Evolutionary conservation across 2,329 filamentous ascomycete species (phyloP).

Genomic region (Fusarium veterinarium): DNA sequence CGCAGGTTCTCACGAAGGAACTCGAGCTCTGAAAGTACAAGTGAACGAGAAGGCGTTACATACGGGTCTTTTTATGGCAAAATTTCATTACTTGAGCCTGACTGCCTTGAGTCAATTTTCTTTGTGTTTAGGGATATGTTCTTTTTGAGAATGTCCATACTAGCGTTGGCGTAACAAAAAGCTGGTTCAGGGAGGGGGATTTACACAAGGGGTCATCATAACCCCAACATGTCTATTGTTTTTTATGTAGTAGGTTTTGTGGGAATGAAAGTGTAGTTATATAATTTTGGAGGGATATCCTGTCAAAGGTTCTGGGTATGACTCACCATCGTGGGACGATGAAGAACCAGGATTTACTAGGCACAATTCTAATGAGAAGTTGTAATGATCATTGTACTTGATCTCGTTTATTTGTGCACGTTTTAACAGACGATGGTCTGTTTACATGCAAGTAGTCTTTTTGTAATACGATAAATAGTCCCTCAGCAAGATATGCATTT

Average conservation of each 20-base stretch:
- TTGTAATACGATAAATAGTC: not conserved
- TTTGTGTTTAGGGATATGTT: conserved; percentile 27
- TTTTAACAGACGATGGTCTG: not conserved
- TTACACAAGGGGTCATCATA: conserved; percentile 11
- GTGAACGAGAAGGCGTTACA: conserved; percentile 38
- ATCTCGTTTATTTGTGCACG: not conserved
- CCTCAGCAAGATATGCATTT: not conserved
- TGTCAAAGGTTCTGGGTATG: conserved; percentile 9
- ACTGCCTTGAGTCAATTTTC: conserved; percentile 16
- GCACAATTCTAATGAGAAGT: conserved; percentile 34
- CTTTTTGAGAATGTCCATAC: conserved; percentile 44
- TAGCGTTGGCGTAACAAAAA: conserved; percentile 49
- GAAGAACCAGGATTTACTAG: conserved; percentile 6
- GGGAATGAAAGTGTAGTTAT: conserved; percentile 20
- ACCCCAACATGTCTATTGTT: conserved; percentile 25
- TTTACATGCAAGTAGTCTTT: not conserved
- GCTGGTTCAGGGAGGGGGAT: conserved; percentile 26
- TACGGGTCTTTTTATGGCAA: conserved; percentile 15
- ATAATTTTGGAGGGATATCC: conserved; percentile 19
- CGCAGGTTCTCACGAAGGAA: conserved; percentile 18
- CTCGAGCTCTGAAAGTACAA: conserved; percentile 24
- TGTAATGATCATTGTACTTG: conserved; percentile 37
- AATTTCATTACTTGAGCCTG: not conserved
- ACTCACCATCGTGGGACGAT: conserved; percentile 3
- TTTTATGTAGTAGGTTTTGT: conserved; percentile 7